These are phyloP conservation scores for Tympanopsis confertula DNA, from an alignment of 2,329 filamentous ascomycete species.

Conservation along the genomic window DNA sequence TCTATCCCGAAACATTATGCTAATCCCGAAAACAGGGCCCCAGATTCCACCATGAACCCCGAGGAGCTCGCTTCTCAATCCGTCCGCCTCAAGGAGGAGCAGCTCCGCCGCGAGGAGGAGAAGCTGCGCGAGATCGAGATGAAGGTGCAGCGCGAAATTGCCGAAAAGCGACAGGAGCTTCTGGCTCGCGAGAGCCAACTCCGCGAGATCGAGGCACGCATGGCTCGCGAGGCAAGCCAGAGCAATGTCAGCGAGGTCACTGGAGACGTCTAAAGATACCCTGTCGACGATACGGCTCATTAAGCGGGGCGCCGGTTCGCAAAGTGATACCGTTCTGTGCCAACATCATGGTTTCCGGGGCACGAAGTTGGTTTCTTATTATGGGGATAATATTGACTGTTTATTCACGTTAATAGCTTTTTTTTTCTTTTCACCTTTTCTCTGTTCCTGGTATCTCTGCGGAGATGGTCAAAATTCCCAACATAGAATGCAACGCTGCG, in stretches of 20 bases:
- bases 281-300: constrained; percentile 14
- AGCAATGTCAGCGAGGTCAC: constrained; percentile 15
- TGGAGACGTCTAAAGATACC: constrained; percentile 20
- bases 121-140: constrained; percentile 98
- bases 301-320: constrained; percentile 13
- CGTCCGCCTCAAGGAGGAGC: constrained; percentile 97
- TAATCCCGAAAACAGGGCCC: constrained; percentile 21
- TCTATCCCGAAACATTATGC: not conserved
- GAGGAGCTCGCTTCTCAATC: constrained; percentile 95
- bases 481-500: not conserved
- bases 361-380: constrained; percentile 15
- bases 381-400: constrained; percentile 13
- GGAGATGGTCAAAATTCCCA: constrained; percentile 4
- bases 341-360: constrained; percentile 21
- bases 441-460: constrained; percentile 7
- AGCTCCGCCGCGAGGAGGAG: constrained; percentile 97
- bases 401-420: constrained; percentile 6
- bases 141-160: constrained; percentile 99
- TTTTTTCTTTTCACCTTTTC: constrained; percentile 7
- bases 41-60: constrained; percentile 86
- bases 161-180: constrained; percentile 98
- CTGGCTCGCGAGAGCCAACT: constrained; percentile 95
- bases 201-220: constrained; percentile 94
- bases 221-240: constrained; percentile 67
- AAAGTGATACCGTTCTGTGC: constrained; percentile 19